phyloP scores from a whole-genome alignment of 2,329 filamentous ascomycete genomes.

The Cladophialophora yegresii region DNA sequence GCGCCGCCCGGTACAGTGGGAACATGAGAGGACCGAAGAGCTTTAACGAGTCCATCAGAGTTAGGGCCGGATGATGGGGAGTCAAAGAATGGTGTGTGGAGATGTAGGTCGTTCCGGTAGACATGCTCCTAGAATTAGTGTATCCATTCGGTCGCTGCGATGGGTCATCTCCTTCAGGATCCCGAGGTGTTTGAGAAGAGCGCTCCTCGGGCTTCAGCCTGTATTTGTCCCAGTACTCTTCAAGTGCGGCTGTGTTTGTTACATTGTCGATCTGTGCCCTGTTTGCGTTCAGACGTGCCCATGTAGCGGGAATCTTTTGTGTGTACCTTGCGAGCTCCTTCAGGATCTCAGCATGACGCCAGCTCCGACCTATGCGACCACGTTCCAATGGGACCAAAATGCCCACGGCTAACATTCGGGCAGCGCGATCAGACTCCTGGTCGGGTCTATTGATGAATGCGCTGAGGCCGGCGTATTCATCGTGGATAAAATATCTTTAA shows the following conservation, averaged over 20 bases:
- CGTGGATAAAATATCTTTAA: constrained; percentile 87
- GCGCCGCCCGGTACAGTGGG: constrained; percentile 80
- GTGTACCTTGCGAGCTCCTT: constrained; percentile 70
- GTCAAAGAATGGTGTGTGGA: constrained; percentile 62
- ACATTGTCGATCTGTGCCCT: constrained; percentile 64
- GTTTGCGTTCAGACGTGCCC: constrained; percentile 32
- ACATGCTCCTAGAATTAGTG: constrained; percentile 45
- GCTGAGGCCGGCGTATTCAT: constrained; percentile 80
- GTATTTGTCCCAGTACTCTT: constrained; percentile 77
- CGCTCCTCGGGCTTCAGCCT: constrained; percentile 42
- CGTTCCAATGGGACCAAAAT: constrained; percentile 82
- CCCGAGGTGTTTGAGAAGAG: constrained; percentile 50
- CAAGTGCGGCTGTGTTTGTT: constrained; percentile 64
- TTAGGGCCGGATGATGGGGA: constrained; percentile 81
- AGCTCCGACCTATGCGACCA: constrained; percentile 81
- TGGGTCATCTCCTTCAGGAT: constrained; percentile 6
- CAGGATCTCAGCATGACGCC: constrained; percentile 78
- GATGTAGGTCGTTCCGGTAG: constrained; percentile 47
- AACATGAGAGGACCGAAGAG: constrained; percentile 90
- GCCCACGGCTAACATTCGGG: constrained; percentile 89
- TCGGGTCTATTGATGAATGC: constrained; percentile 85
- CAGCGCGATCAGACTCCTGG: constrained; percentile 77
- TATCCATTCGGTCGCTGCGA: constrained; percentile 37
- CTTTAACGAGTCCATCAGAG: constrained; percentile 73
- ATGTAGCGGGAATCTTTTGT: background rate